Base-by-base conservation (phyloP, 1,139 yeast species). In the Eremothecium gossypii region DNA sequence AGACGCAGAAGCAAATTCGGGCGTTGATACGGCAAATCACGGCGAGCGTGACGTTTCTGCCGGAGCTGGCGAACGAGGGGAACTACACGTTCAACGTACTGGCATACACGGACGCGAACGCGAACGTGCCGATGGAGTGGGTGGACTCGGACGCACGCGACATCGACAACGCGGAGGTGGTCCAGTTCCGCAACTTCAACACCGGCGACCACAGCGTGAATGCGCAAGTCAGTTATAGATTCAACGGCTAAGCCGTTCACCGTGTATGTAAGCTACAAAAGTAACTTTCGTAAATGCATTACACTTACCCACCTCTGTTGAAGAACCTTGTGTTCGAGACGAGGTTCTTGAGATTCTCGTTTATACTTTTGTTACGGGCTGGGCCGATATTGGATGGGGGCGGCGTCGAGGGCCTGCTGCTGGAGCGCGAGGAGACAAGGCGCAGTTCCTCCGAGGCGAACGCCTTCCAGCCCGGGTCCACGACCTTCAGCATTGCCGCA, bases 11-110 rank as follows among this genome's bases (percentile, higher is more conserved):
- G 44, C 94, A 87, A 51, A 85, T 89, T 12, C 93, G 86, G 57
- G 78, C 91, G 0, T 79, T 89, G 17, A 79, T 89, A 38, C 74
- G 96, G 38, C 97, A 89, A 57, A 83, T 89, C 41, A 86, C 95
- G 0, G 86, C 95, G 1, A 82, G 93, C 41, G 85, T 84, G 1
- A 78, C 95, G 0, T 86, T 86, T 57, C 68, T 89, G 41, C 97
- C 97, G 0, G 73, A 83, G 27, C 65, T 89, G 69, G 70, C 43
- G 76, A 79, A 53, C 28, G 61, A 55, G 33, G 80, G 75, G 30
- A 76, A 75, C 23, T 79, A 83, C 54, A 84, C 96, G 0, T 87
- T 89, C 62, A 87, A 84, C 55, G 94, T 89, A 1, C 67, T 87
- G 46, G 96, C 87, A 0, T 83, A 84, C 58, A 84, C 96, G 0